phyloP scores from a whole-genome alignment of 768 basidiomycete species.

The Punctularia strigosozonata region DNA sequence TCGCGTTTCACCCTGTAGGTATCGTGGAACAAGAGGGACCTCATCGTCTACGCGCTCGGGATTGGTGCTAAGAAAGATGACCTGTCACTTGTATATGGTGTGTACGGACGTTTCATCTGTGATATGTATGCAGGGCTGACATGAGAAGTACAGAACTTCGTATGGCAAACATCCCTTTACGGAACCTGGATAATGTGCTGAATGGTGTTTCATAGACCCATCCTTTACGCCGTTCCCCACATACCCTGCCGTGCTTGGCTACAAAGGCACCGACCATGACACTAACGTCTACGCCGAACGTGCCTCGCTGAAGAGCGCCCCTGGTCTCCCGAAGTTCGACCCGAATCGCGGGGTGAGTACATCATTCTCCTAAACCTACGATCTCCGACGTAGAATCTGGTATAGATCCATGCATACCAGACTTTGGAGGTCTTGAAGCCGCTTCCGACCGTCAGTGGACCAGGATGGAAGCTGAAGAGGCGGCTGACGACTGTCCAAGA shows the following conservation, averaged over 20 bases:
- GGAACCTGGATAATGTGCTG: constrained; percentile 20
- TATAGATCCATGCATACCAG: constrained; percentile 68
- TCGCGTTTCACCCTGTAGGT: too few relatives aligned
- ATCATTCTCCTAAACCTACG: background rate
- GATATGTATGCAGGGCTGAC: background rate
- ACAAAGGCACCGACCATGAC: constrained; percentile 60
- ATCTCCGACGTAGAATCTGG: background rate
- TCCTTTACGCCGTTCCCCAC: constrained; percentile 73
- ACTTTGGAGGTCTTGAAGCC: constrained; percentile 70
- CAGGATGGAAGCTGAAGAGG: constrained; percentile 66
- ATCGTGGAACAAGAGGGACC: constrained; percentile 75
- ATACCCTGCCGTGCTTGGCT: constrained; percentile 66
- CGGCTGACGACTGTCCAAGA: constrained; percentile 63
- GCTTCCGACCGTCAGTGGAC: constrained; percentile 64
- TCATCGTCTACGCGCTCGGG: constrained; percentile 67
- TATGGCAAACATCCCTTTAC: background rate
- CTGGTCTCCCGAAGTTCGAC: constrained; percentile 62
- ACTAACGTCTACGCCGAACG: constrained; percentile 55
- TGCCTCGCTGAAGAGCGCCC: constrained; percentile 28
- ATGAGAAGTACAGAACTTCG: background rate
- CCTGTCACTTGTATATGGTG: constrained; percentile 61
- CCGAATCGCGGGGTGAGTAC: constrained; percentile 54
- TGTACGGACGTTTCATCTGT: constrained; percentile 7
- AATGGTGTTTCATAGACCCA: constrained; percentile 29
- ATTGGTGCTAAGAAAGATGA: constrained; percentile 76